Conservation (phyloP, 2,329 filamentous ascomycete species). For the Apiospora saccharicola region DNA sequence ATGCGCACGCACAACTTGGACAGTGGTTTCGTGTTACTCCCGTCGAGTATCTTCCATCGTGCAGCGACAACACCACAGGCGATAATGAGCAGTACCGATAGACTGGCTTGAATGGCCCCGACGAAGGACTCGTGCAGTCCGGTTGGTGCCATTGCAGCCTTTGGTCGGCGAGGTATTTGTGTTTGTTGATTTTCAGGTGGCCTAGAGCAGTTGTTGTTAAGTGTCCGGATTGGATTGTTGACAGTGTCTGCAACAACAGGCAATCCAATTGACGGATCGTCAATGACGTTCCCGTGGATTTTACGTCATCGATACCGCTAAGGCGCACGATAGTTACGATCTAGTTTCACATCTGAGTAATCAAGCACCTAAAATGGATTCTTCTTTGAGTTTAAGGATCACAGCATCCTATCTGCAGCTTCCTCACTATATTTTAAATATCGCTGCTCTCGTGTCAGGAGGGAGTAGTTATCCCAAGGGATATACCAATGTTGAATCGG, state of each 20-base stretch:
- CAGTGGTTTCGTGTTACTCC: constrained; percentile 47
- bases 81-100: constrained; percentile 57
- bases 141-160: constrained; percentile 30
- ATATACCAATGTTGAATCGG: constrained; percentile 1
- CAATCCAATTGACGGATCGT: background rate
- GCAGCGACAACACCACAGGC: constrained; percentile 52
- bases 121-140: constrained; percentile 49
- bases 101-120: constrained; percentile 54
- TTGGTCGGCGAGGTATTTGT: background rate
- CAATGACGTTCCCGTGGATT: background rate
- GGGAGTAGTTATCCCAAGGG: too few species aligned
- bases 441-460: background rate
- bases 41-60: constrained; percentile 47
- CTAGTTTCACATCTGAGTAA: background rate
- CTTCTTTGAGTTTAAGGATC: background rate
- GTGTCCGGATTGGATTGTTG: too few species aligned
- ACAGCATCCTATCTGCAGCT: background rate
- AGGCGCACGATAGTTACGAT: background rate
- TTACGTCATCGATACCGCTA: constrained; percentile 15
- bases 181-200: too few species aligned
- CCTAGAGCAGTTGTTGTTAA: background rate
- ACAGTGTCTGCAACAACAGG: background rate
- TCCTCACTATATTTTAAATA: background rate
- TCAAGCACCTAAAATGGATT: background rate
- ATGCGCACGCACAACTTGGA: constrained; percentile 56